phyloP scores from a whole-genome alignment of 345 rosid species.

The Populus tremula region DNA sequence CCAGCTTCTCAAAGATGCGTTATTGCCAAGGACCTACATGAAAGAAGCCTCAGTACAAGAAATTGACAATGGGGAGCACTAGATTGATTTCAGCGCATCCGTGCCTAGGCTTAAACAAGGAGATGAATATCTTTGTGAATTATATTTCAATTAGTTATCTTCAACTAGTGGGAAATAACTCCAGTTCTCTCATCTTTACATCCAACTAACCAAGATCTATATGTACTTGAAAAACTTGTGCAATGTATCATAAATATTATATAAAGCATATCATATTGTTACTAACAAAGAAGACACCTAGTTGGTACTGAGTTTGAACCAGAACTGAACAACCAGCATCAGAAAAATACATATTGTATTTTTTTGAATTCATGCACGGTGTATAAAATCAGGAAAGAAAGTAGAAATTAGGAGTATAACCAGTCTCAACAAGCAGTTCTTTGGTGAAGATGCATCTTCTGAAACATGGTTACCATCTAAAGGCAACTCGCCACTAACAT shows the following conservation, averaged over 20 bases:
- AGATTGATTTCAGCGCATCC: not conserved
- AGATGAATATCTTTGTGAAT: not conserved
- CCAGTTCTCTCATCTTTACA: not conserved
- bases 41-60: conserved; percentile 1
- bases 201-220: not conserved
- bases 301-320: not conserved
- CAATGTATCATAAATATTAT: not conserved
- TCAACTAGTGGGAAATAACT: not conserved
- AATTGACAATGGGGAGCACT: not conserved
- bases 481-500: conserved; percentile 25
- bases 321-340: not conserved
- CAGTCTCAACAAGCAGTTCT: conserved; percentile 69
- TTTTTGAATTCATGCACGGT: too few relatives aligned
- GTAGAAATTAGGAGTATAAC: conserved; percentile 41
- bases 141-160: not conserved
- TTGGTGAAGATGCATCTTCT: conserved; percentile 34
- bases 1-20: conserved; percentile 65
- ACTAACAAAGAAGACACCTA: not conserved
- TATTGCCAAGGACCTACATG: conserved; percentile 64
- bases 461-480: conserved; percentile 32
- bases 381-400: not conserved
- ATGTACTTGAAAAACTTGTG: not conserved
- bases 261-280: not conserved
- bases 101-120: not conserved
- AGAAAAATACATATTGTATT: not conserved